Evolutionary conservation across 495 filamentous ascomycete species (phyloP).

Genomic region (Neurospora africana): DNA sequence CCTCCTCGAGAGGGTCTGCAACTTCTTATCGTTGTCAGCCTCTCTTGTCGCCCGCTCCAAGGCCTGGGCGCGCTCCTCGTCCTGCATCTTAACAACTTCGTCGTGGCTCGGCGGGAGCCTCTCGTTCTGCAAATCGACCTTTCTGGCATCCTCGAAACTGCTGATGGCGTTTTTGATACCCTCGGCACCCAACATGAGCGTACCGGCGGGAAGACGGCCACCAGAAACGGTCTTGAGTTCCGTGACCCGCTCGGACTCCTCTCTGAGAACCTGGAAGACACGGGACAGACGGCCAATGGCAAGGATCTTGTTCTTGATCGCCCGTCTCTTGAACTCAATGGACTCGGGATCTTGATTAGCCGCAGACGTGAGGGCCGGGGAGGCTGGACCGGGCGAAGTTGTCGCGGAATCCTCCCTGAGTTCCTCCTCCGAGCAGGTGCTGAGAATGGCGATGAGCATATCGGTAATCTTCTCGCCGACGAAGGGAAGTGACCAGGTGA

Average conservation of each 20-base stretch:
- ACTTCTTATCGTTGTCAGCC: constrained; percentile 79
- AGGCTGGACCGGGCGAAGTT: constrained; percentile 53
- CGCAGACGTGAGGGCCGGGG: constrained; percentile 47
- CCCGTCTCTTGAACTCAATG: constrained; percentile 82
- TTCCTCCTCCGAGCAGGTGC: constrained; percentile 96
- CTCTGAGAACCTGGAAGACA: constrained; percentile 95
- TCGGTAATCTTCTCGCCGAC: constrained; percentile 99
- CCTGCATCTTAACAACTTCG: constrained; percentile 69
- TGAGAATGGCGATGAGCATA: constrained; percentile 97
- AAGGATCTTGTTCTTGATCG: constrained; percentile 99
- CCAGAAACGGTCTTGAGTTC: constrained; percentile 96
- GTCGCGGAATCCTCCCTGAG: constrained; percentile 61
- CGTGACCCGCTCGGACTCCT: constrained; percentile 92
- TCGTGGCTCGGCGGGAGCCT: constrained; percentile 84
- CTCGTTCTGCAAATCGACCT: constrained; percentile 97
- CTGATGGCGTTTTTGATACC: constrained; percentile 99
- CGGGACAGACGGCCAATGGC: constrained; percentile 93
- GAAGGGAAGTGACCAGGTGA: constrained; percentile 97
- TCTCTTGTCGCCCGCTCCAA: constrained; percentile 74
- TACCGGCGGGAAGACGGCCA: constrained; percentile 86
- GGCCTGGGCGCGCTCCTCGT: constrained; percentile 69
- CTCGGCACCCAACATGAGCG: constrained; percentile 94
- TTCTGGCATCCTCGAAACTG: constrained; percentile 94
- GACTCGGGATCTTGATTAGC: constrained; percentile 60
- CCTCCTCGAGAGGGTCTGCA: constrained; percentile 75